Evolutionary conservation across 1,284 basidiomycete genomes (phyloP), one percentile per base, ranked within the genome.

Genomic region (Ustilago cynodontis): DNA sequence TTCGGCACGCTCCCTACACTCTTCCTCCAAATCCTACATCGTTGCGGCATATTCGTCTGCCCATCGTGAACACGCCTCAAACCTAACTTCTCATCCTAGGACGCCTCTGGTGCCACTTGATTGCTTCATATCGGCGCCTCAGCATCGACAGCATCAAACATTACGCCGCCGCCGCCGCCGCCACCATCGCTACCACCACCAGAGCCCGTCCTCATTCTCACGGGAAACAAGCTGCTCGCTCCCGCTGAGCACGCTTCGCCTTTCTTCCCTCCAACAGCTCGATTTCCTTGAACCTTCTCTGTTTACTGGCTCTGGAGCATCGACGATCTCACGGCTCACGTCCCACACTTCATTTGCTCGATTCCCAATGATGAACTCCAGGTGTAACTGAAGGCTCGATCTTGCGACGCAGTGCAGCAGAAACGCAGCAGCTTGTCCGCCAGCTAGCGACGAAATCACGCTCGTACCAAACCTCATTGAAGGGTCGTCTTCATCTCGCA

Each of bases 1-100:
- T 22, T 57, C 51, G 37, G 43, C 53, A 56, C 70, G 70, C 70
- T 72, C 45, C 70, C 70, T 72, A 72, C 60, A 63, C 65, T 72
- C 70, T 64, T 41, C 70, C 56, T 64, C 58, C 39, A 20, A 29
- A 20, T 24, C 8, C 18, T 31, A 22, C 20, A 37, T 26, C 43
- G 31, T 39, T n/a, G n/a, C 29, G 29, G 45, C 49, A 6, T n/a
- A 16, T 22, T 26, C 29, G 29, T 31, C n/a, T n/a, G n/a, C n/a
- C n/a, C n/a, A n/a, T n/a, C n/a, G n/a, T n/a, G n/a, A n/a, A 18
- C 20, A 43, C 13, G 20, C 7, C n/a, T 26, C 43, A 45, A n/a
- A 33, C 9, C 47, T 49, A 24, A 6, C 50, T 35, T 20, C n/a
- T 24, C 24, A 33, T 20, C 51, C 18, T 22, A n/a, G 8, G 14